Evolutionary conservation across 768 basidiomycete genomes (phyloP), one percentile per base, ranked within the genome.

Genomic region (Trichaptum fuscoviolaceum): DNA sequence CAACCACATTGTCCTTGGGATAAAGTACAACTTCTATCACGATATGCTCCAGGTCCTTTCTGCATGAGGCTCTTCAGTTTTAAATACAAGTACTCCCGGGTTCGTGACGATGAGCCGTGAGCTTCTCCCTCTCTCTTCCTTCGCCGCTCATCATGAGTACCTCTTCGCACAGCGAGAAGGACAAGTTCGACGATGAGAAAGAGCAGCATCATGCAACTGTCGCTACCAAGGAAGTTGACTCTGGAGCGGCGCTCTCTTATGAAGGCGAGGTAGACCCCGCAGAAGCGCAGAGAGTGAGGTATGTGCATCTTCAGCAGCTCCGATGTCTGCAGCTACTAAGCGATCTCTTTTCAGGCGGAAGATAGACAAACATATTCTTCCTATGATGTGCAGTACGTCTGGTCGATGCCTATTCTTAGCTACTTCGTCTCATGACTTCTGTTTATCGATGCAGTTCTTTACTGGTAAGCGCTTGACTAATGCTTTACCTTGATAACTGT

Each of bases 331-430:
- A n/a, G 20, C 18, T 30, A 1, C 35, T 36, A 18, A 15, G 9
- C 24, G 24, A 23, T 58, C 18, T 24, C 20, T 4, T 58, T 57
- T 7, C 58, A 82, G 84, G 67, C 80, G 75, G 71, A 90, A 91
- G 74, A 89, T 91, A 58, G 89, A 90, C 75, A 74, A 75, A 67
- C 84, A 89, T 73, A 85, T 91, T 26, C 73, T 91, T 35, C 89
- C 88, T 25, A 75, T 91, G 71, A 91, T 90, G 88, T 89, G 86
- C 69, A 80, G 88, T 89, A 73, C 71, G 88, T 84, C 18, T 62
- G 10, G 20, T 52, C 15, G 42, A 52, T 6, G 25, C 36, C 35
- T 23, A 24, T 7, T 27, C 62, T 10, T 17, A 26, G 20, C 17
- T 4, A 57, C 57, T 17, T n/a, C 35, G 63, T 57, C 61, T 35